Evolutionary conservation across 2,329 filamentous ascomycete species (phyloP), one percentile per base, ranked within the genome.

Genomic region (Capronia coronata): DNA sequence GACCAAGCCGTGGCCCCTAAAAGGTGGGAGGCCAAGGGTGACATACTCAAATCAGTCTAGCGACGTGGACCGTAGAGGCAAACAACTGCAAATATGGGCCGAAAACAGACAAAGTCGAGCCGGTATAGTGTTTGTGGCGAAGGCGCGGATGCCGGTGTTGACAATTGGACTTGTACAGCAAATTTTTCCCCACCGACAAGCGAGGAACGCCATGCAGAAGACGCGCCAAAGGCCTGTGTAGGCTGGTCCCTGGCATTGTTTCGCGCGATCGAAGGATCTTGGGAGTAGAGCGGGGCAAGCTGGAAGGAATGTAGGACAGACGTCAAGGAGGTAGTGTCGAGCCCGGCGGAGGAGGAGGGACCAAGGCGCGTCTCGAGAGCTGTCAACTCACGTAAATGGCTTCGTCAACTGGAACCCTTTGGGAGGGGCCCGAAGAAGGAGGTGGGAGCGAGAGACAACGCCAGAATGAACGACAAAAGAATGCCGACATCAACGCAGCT

Each of bases 81-180:
- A n/a, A n/a, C n/a, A n/a, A n/a, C n/a, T n/a, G n/a, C n/a, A n/a
- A n/a, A n/a, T n/a, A n/a, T n/a, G n/a, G 25, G 18, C 18, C 18
- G 29, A 19, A 21, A 37, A 37, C n/a, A 19, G 23, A 37, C 16
- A 45, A 22, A 43, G 14, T 32, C 29, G 16, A 19, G 25, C 8
- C 13, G 25, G 22, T 25, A 39, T 42, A 23, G 46, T 48, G 46
- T 43, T 48, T 22, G 46, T 48, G 46, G 46, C 39, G 34, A 48
- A 29, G 39, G 4, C 38, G 46, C 32, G 46, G 46, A 43, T 35
- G 46, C 38, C 43, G 18, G 18, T 40, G 34, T 14, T 48, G 46
- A 42, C 45, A 48, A 37, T 18, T 48, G 23, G n/a, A 25, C 37
- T 19, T 9, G 23, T 23, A n/a, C 16, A 39, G 9, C 37, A 5